These are phyloP conservation scores for Salix exigua DNA, from an alignment of 345 rosid genomes.

Conservation along the genomic window DNA sequence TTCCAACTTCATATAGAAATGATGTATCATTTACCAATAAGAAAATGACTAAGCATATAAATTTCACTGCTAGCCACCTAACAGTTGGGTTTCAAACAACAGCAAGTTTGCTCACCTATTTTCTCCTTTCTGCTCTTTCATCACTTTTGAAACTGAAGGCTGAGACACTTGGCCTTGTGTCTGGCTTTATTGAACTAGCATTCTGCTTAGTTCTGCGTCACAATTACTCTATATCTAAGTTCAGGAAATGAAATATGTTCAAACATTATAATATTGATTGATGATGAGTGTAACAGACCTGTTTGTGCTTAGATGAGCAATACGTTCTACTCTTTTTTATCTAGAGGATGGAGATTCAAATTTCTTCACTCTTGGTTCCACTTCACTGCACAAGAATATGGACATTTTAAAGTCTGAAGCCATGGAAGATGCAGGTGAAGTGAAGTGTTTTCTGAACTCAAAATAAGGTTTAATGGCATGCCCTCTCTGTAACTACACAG, in stretches of 20 bases:
- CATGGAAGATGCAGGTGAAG: slow-evolving; percentile 2
- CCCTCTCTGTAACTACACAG: no score
- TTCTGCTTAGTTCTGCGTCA: slow-evolving; percentile 43
- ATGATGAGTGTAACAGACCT: slow-evolving; percentile 35
- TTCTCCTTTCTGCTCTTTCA: slow-evolving; percentile 78
- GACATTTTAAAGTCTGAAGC: slow-evolving; percentile 2
- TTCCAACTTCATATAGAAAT: slow-evolving; percentile 72
- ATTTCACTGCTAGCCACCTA: not conserved
- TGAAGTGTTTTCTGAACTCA: no score
- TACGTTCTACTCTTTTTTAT: slow-evolving; percentile 34
- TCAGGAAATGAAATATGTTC: not conserved
- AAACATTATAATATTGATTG: not conserved
- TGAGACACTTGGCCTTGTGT: slow-evolving; percentile 33
- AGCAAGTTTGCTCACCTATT: slow-evolving; percentile 50
- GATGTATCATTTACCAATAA: slow-evolving; percentile 25
- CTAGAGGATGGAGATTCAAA: slow-evolving; percentile 37
- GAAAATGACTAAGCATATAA: slow-evolving; percentile 4
- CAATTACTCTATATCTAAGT: slow-evolving; percentile 12
- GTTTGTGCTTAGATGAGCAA: slow-evolving; percentile 36
- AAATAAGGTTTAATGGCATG: no score
- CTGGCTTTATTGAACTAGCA: slow-evolving; percentile 37
- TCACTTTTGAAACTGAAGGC: slow-evolving; percentile 56
- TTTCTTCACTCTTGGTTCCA: slow-evolving; percentile 42
- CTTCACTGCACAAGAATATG: slow-evolving; percentile 36
- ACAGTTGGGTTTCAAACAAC: not conserved